A percentile compares a stretch with the other conserved stretches of the same genome.
Conservation (phyloP, 176 grass and related monocot species). For the Rhynchospora tenuis region DNA sequence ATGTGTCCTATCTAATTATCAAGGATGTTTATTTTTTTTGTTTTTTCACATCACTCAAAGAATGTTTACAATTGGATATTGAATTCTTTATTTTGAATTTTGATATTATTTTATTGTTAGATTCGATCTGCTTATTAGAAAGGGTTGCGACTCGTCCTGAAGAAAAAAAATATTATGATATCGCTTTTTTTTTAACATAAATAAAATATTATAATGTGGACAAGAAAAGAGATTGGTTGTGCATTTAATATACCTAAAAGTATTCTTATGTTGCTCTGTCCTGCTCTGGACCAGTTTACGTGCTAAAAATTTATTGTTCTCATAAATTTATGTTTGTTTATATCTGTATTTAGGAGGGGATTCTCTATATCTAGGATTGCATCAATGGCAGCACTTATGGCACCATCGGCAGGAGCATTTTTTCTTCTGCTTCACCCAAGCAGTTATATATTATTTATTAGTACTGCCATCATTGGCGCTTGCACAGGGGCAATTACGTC, state of each 20-base stretch:
- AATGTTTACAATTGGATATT: background rate
- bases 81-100: background rate
- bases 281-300: constrained; percentile 6
- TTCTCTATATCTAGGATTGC: constrained; percentile 54
- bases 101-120: background rate
- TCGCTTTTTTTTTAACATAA: background rate
- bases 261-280: background rate
- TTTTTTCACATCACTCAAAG: background rate
- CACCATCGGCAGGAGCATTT: constrained; percentile 68
- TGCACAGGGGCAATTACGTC: constrained; percentile 94
- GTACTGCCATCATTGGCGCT: constrained; percentile 68
- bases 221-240: background rate
- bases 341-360: constrained; percentile 36
- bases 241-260: background rate
- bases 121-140: background rate
- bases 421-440: constrained; percentile 55
- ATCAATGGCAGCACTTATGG: constrained; percentile 86
- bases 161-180: background rate
- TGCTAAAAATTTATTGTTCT: constrained; percentile 28
- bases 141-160: background rate
- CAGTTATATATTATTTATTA: constrained; percentile 44
- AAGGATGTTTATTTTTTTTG: background rate
- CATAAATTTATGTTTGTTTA: background rate
- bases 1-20: background rate
- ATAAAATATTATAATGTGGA: background rate